Evolutionary conservation across 2,329 filamentous ascomycete genomes (phyloP).

Genomic region (Cordyceps tenuipes): DNA sequence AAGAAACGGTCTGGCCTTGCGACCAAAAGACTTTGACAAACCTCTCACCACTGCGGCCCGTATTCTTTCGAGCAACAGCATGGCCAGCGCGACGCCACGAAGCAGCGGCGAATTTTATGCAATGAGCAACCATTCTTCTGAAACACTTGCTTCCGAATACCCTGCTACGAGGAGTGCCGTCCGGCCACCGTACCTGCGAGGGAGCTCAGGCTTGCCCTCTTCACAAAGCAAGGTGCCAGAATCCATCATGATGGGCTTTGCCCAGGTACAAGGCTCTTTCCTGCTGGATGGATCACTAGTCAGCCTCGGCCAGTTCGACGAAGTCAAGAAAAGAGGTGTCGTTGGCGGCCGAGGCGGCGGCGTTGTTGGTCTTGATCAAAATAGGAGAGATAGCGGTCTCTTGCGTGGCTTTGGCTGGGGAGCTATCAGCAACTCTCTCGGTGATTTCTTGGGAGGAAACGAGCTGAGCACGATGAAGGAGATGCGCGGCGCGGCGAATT

Average conservation of each 20-base stretch:
- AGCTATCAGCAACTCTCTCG: conserved; percentile 77
- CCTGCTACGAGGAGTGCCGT: conserved; percentile 37
- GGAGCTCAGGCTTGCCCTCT: conserved; percentile 35
- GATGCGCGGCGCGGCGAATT: conserved; percentile 81
- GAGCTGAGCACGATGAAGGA: conserved; percentile 92
- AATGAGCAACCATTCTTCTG: conserved; percentile 86
- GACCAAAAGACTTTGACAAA: conserved; percentile 39
- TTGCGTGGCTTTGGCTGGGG: conserved; percentile 83
- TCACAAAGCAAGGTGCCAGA: conserved; percentile 52
- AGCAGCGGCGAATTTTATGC: conserved; percentile 95
- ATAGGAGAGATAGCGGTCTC: conserved; percentile 68
- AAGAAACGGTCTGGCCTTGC: conserved; percentile 29
- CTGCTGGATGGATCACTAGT: conserved; percentile 85
- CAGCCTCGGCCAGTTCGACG: conserved; percentile 83
- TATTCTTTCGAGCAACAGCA: conserved; percentile 69
- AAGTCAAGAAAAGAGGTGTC: conserved; percentile 90
- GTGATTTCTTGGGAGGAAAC: conserved; percentile 74
- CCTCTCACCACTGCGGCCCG: conserved; percentile 50
- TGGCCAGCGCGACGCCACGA: conserved; percentile 66
- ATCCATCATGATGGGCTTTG: conserved; percentile 95
- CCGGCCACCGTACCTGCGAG: conserved; percentile 38
- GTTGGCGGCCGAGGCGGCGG: conserved; percentile 81
- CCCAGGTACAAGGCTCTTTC: conserved; percentile 87
- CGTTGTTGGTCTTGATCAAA: conserved; percentile 69
- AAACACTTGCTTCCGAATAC: conserved; percentile 88